These are phyloP conservation scores for Rosa lucieae DNA, from an alignment of 306 rosid genomes.

Conservation along the genomic window DNA sequence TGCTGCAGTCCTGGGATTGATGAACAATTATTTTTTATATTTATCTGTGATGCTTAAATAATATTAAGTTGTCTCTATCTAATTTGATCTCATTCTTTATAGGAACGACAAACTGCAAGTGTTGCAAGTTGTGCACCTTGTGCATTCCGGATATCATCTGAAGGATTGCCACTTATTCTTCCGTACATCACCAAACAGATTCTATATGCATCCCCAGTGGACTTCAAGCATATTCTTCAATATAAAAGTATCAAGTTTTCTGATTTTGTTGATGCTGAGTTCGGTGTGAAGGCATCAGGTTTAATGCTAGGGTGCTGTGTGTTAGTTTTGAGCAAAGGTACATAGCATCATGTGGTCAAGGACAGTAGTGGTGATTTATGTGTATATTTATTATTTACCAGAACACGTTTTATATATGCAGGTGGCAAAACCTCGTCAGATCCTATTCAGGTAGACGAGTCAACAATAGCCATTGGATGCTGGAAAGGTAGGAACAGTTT, in stretches of 20 bases:
- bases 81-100: slow-evolving; percentile 16
- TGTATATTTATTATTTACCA: background rate
- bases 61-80: slow-evolving; percentile 11
- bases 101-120: slow-evolving; percentile 96
- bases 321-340: slow-evolving; percentile 68
- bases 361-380: background rate
- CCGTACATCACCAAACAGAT: slow-evolving; percentile 83
- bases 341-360: slow-evolving; percentile 16
- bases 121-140: slow-evolving; percentile 81
- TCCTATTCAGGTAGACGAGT: slow-evolving; percentile 55
- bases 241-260: slow-evolving; percentile 70
- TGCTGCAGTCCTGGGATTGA: background rate
- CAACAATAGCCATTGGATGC: slow-evolving; percentile 95
- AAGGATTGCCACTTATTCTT: slow-evolving; percentile 89
- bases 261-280: slow-evolving; percentile 76
- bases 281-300: slow-evolving; percentile 63
- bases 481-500: slow-evolving; percentile 91
- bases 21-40: background rate
- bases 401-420: slow-evolving; percentile 32
- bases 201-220: slow-evolving; percentile 59
- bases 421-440: slow-evolving; percentile 36
- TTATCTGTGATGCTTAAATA: slow-evolving; percentile 4
- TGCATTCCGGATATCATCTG: slow-evolving; percentile 85
- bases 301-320: slow-evolving; percentile 89
- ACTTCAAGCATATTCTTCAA: slow-evolving; percentile 81